Conservation (phyloP, 1,139 yeast species). For the Suhomyces maxii region DNA sequence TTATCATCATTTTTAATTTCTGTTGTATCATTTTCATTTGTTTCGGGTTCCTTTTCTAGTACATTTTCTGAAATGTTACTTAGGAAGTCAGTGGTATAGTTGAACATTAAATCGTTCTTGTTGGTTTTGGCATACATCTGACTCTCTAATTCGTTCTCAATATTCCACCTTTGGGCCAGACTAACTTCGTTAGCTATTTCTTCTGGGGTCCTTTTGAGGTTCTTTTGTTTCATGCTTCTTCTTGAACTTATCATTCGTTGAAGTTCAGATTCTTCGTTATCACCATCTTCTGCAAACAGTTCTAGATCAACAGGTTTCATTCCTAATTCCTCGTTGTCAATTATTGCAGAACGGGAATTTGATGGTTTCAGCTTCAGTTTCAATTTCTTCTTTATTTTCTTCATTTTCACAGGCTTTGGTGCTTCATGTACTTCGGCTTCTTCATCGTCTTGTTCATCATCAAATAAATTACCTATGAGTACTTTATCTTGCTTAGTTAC, state of each 20-base stretch:
- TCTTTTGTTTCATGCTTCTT: slow-evolving; percentile 41
- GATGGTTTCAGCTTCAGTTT: slow-evolving; percentile 21
- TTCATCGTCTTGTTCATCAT: slow-evolving; percentile 26
- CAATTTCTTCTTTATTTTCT: slow-evolving; percentile 12
- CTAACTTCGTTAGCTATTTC: slow-evolving; percentile 49
- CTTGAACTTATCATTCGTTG: slow-evolving; percentile 40
- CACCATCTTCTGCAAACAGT: slow-evolving; percentile 25
- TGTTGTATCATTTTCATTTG: slow-evolving; percentile 4
- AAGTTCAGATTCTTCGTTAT: slow-evolving; percentile 44
- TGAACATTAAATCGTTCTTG: slow-evolving; percentile 37
- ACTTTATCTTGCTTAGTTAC: slow-evolving; percentile 7
- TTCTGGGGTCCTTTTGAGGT: slow-evolving; percentile 37
- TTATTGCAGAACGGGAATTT: slow-evolving; percentile 12
- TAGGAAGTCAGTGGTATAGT: slow-evolving; percentile 63
- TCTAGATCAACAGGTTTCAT: slow-evolving; percentile 31
- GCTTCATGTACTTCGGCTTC: slow-evolving; percentile 8
- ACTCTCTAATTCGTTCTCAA: slow-evolving; percentile 29
- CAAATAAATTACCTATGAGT: slow-evolving; percentile 20
- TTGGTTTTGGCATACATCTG: slow-evolving; percentile 9
- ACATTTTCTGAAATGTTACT: slow-evolving; percentile 19
- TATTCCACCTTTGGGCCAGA: slow-evolving; percentile 28
- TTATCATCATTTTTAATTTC: slow-evolving; percentile 2
- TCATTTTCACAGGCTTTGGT: slow-evolving; percentile 48
- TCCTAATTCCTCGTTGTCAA: slow-evolving; percentile 12
- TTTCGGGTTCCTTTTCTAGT: slow-evolving; percentile 2